Conservation (phyloP, 352 stramenopile genomes). For the Globisporangium radiosum region DNA sequence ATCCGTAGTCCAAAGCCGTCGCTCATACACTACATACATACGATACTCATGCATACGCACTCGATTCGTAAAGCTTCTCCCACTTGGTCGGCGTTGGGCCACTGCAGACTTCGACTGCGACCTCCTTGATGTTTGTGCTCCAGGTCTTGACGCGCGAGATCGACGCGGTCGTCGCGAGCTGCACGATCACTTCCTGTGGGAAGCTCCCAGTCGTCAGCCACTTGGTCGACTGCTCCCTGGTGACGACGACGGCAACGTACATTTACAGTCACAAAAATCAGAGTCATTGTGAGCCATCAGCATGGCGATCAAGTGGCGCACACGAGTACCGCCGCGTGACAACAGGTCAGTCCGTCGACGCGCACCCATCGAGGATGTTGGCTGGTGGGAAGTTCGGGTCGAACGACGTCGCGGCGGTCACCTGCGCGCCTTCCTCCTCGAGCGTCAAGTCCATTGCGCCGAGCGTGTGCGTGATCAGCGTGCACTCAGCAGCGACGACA, state of each 20-base stretch:
- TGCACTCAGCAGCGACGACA: not conserved
- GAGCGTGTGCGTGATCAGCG: not conserved
- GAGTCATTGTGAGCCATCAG: no score
- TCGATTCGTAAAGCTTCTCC: slow-evolving; percentile 71
- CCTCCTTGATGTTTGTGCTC: slow-evolving; percentile 68
- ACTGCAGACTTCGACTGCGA: slow-evolving; percentile 61
- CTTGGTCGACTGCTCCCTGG: slow-evolving; percentile 66
- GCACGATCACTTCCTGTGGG: slow-evolving; percentile 75
- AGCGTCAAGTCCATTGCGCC: slow-evolving; percentile 69
- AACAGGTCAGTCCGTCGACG: not conserved
- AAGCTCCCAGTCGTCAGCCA: slow-evolving; percentile 81
- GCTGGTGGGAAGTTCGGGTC: slow-evolving; percentile 56
- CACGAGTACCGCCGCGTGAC: not conserved
- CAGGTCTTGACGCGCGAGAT: slow-evolving; percentile 78
- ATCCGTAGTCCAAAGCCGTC: no score
- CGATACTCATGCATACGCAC: slow-evolving; percentile 22
- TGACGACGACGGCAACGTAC: not conserved
- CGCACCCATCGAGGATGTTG: slow-evolving; percentile 78
- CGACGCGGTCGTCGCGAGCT: slow-evolving; percentile 68
- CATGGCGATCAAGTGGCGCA: no score
- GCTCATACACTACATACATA: not conserved
- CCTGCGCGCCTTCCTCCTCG: slow-evolving; percentile 75
- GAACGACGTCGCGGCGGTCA: slow-evolving; percentile 76
- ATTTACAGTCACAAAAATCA: no score
- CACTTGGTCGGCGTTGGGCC: slow-evolving; percentile 69